Base-by-base conservation (phyloP, 1,139 yeast species). In the Entelexis sorbosivorans region DNA sequence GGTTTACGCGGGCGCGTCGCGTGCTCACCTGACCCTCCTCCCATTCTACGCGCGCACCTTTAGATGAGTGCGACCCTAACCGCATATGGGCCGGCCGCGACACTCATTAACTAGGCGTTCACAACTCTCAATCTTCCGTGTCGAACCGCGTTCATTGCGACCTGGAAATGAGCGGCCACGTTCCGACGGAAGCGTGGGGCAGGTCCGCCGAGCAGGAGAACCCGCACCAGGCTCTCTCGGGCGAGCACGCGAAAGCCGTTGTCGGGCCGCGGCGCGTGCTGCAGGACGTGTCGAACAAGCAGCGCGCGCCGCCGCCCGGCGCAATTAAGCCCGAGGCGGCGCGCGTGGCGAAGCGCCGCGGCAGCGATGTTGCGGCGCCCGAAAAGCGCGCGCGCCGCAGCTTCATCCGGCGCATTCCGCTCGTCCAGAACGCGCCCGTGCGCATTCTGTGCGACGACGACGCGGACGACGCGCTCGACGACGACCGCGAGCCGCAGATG, bases 401-500 rank as follows among this genome's bases (percentile, higher is more conserved):
- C 33, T 51, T 51, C 44, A 32, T 51, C 14, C 39, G 24, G 9
- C 39, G 49, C 32, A 16, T 51, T 5, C 49, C 38, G 22, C 44
- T 45, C 13, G 47, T 35, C 8, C 22, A 10, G 13, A 48, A 22
- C 8, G 17, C 16, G 35, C 52, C 49, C n/a, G 49, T 48, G 26
- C 42, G 26, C 24, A 19, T 49, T 13, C 17, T 28, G 11, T 3
- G 36, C 13, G 54, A 48, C 19, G 49, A 43, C 24, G 33, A 29
- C 4, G 28, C 26, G 19, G 52, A 47, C 35, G 32, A 22, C 5
- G 49, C 24, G 17, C 14, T 48, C 19, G 52, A 46, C 17, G 98
- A 91, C 65, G 70, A 73, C 56, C 89, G 84, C 61, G 98, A 91
- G 67, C 97, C 97, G 11, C 73, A 85, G 58, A 88, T 89, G 96